Base-by-base conservation (phyloP, 129 eudicot species). In the Flaveria linearis region DNA sequence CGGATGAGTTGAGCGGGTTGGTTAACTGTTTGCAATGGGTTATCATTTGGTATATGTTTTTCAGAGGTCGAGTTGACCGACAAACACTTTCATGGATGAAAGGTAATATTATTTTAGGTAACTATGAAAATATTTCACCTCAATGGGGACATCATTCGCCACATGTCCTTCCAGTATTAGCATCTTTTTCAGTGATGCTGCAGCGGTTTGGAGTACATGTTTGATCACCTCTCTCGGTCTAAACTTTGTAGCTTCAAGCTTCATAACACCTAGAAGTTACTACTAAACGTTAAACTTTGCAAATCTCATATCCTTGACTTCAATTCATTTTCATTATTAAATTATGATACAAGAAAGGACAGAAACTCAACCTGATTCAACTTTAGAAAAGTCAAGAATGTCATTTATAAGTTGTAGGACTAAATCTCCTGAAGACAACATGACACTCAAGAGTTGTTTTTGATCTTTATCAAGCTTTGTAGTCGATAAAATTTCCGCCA, bases 141-240 rank as follows among this genome's bases (percentile, higher is more conserved):
- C 95, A 10, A 88, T 13, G 0, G 98, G 98, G 67, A 93, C 90
- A 85, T 93, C 95, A 72, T 88, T 87, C 9, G 89, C 82, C 33
- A 88, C 82, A 36, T 88, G 83, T 70, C 98, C 98, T 90, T 93
- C 98, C 86, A 93, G 84, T 10, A 84, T 85, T 39, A 93, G 82
- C 83, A 86, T 78, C 78, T 87, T 90, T 75, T 87, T 92, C 15
- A 93, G 64, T 22, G 98, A 93, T 56, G 98, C 98, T 28, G 97
- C 96, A 74, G 97, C 91, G 18, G 97, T 93, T 84, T 93, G 98
- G 49, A 93, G 96, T 18, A 90, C 98, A 72, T 93, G 98, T 81
- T 87, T 93, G 68, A 93, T 96, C 68, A 93, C 98, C 79, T 93
- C 97, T 85, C 98, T 81, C 56, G 98, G 98, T 84, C 98, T 85